Base-by-base conservation (phyloP, 345 rosid genomes). In the Luvunga scandens region DNA sequence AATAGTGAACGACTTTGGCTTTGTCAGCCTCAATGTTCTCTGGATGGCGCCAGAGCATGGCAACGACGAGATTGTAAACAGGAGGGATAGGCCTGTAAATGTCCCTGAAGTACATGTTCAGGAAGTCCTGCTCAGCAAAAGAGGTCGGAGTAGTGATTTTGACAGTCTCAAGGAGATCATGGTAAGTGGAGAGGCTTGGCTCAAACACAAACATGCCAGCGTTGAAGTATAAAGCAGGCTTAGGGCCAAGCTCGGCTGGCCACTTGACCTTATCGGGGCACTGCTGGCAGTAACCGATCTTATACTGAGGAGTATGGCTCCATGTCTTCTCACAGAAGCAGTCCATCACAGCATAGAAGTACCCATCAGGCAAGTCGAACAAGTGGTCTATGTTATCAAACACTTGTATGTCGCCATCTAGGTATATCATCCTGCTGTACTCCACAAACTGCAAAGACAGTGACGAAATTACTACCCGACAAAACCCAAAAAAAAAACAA, bases 21-120 rank as follows among this genome's bases (percentile, higher is more conserved):
- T 88, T 59, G 19, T 83, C 83, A 3, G 89, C 75, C 70, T 90
- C 83, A 34, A 93, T 78, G 76, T 91, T 93, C 81, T 93, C 94
- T 1, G 91, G 95, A 71, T 91, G 97, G 72, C 93, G 91, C 97
- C 97, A 93, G 24, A 93, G 76, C 94, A 91, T 78, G 48, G 97
- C 97, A 79, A 91, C 31, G 7, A 91, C 92, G 57, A 93, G 91
- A 75, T 91, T 93, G 85, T 91, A 93, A 18, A 62, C 56, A 0
- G 84, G 82, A 22, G 91, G 89, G 72, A 91, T 87, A 1, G 95
- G 94, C 87, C 77, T 86, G 88, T 87, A 90, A 53, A 88, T 83
- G 24, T 90, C 88, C 81, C 78, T 86, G 67, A 91, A 91, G 90
- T 71, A 91, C 87, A 81, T 88, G 87, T 91, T 93, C 82, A 93